Base-by-base conservation (phyloP, 441 rosid species). In the Erysimum pusillum region DNA sequence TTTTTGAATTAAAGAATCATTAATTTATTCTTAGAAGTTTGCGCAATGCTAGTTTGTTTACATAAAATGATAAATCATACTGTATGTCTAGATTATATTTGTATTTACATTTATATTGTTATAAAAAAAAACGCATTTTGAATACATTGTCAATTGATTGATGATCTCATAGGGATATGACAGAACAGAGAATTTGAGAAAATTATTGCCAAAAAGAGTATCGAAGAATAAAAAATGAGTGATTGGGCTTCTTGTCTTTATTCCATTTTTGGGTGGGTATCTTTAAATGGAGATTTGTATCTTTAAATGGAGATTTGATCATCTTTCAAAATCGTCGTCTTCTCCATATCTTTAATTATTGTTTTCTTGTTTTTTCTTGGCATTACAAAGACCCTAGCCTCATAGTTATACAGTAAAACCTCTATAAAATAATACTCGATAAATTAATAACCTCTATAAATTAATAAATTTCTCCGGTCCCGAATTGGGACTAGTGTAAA, bases 211-310 rank as follows among this genome's bases (percentile, higher is more conserved):
- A 64, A 70, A 71, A 64, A n/a, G 4, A 57, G 80, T 41, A 63
- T 80, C 14, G 52, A 63, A 74, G 75, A 69, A 71, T 59, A 65
- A 9, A 66, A 38, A 42, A 69, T 63, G 71, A 56, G 54, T 63
- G 76, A 63, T 56, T 36, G 71, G 76, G 71, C 38, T 28, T 70
- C 60, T 45, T 35, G 46, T 48, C 76, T 71, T 71, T 77, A 71
- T 77, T 77, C 80, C 76, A 71, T 46, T 56, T 56, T 71, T 77
- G 54, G 76, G 80, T 77, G 80, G 76, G 80, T 57, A 77, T 71
- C 67, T 77, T 77, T 71, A 18, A 17, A 35, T 44, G 25, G 53
- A 76, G 58, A 32, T 68, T 39, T 34, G 41, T n/a, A n/a, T n/a
- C n/a, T n/a, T n/a, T n/a, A n/a, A n/a, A n/a, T 44, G 25, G 53